These are phyloP conservation scores for Penicillium janthinellum DNA, from an alignment of 2,329 filamentous ascomycete species.

Conservation along the genomic window DNA sequence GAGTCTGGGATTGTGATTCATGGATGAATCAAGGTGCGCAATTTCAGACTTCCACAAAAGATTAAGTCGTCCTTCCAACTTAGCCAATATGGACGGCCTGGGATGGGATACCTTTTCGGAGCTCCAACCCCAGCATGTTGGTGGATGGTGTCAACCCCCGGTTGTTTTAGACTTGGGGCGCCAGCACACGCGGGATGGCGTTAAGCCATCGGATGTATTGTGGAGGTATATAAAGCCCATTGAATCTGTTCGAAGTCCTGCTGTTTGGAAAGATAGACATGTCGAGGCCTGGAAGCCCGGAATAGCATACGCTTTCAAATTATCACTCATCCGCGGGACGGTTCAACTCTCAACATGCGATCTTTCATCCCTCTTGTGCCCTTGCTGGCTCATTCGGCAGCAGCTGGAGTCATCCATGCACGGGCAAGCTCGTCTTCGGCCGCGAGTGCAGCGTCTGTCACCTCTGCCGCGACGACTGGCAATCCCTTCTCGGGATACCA, in stretches of 20 bases:
- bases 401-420: neutral
- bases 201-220: neutral
- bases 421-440: neutral
- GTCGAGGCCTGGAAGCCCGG: neutral
- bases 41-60: neutral
- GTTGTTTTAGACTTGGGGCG: neutral
- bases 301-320: neutral
- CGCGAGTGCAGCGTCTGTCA: slow-evolving; percentile 18
- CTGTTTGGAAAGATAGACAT: neutral
- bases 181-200: neutral
- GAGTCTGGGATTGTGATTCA: neutral
- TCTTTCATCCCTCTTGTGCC: slow-evolving; percentile 21
- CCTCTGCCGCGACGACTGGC: neutral
- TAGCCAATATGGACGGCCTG: neutral
- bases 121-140: too few relatives aligned
- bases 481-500: slow-evolving; percentile 55
- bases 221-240: neutral
- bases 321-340: neutral
- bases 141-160: slow-evolving; percentile 1
- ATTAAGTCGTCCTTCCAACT: neutral
- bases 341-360: slow-evolving; percentile 21
- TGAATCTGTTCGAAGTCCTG: neutral
- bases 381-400: slow-evolving; percentile 12
- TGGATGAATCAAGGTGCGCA: neutral
- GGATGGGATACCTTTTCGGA: too few relatives aligned